Conservation (phyloP, 306 rosid species). For the Glycine latifolia region DNA sequence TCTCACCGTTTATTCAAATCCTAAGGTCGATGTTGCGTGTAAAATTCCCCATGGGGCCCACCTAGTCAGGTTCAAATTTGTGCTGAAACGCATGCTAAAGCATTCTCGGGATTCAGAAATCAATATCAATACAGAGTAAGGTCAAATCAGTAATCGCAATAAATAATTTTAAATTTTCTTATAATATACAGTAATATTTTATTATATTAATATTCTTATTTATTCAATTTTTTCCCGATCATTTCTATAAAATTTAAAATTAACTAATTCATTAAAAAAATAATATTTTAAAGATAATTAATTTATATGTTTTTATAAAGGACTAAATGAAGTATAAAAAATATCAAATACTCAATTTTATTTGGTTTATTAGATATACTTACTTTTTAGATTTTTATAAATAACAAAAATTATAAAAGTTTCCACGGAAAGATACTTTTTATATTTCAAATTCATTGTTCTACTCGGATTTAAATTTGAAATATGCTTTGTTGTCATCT, state of each 20-base stretch:
- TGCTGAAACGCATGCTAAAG: slow-evolving; percentile 45
- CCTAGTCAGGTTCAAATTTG: background rate
- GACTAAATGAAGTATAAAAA: too few species aligned
- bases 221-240: too few species aligned
- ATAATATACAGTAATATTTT: too few species aligned
- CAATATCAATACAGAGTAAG: slow-evolving; percentile 4
- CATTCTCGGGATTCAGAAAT: slow-evolving; percentile 36
- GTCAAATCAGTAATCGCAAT: background rate
- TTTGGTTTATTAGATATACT: too few species aligned
- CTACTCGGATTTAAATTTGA: background rate
- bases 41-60: slow-evolving; percentile 44
- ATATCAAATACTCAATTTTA: too few species aligned
- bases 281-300: too few species aligned
- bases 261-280: too few species aligned
- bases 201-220: too few species aligned
- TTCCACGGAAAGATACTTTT: background rate
- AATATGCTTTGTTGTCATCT: background rate
- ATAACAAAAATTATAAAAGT: background rate
- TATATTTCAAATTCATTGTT: background rate
- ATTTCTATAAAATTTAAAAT: too few species aligned
- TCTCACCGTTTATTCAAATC: slow-evolving; percentile 43
- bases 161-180: background rate
- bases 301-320: too few species aligned
- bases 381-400: background rate
- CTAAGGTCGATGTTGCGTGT: background rate